A percentile compares a stretch with the other conserved stretches of the same genome.
phyloP scores from a whole-genome alignment of 768 basidiomycete species.

The Leucosporidium creatinivorum region DNA sequence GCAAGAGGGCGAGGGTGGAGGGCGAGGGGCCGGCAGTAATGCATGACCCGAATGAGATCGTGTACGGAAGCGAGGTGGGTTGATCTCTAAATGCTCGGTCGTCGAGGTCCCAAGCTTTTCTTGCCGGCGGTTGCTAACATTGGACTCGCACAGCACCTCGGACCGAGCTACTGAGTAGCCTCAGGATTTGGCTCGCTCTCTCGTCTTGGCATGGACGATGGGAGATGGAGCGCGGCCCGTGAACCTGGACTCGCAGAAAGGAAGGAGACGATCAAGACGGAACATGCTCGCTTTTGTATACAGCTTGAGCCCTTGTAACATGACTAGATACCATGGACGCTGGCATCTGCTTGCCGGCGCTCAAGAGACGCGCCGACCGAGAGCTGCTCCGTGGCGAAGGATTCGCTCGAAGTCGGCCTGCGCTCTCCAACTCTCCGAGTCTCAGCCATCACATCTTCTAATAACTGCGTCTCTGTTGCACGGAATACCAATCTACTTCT shows the following conservation, averaged over 20 bases:
- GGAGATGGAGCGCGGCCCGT: no score
- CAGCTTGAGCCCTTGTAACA: background rate
- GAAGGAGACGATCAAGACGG: background rate
- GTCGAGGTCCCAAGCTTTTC: background rate
- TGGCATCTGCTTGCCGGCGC: no score
- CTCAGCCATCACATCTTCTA: no score
- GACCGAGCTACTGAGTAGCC: no score
- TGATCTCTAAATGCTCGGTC: no score
- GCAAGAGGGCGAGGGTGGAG: constrained; percentile 1
- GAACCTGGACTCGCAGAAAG: no score
- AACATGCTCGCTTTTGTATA: background rate
- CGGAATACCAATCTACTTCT: background rate
- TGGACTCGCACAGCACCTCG: background rate
- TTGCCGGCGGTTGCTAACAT: background rate
- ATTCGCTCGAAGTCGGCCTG: no score
- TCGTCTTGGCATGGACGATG: no score
- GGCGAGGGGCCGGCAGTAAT: background rate
- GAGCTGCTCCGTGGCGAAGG: no score
- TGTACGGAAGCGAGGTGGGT: background rate
- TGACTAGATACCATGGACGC: background rate
- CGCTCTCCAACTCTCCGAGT: background rate
- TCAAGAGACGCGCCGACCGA: background rate
- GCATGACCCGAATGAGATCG: background rate
- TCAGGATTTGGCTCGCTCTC: no score
- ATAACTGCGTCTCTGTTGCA: no score